Conservation (phyloP, 352 stramenopile genomes). For the Thalassiosira exigua region DNA sequence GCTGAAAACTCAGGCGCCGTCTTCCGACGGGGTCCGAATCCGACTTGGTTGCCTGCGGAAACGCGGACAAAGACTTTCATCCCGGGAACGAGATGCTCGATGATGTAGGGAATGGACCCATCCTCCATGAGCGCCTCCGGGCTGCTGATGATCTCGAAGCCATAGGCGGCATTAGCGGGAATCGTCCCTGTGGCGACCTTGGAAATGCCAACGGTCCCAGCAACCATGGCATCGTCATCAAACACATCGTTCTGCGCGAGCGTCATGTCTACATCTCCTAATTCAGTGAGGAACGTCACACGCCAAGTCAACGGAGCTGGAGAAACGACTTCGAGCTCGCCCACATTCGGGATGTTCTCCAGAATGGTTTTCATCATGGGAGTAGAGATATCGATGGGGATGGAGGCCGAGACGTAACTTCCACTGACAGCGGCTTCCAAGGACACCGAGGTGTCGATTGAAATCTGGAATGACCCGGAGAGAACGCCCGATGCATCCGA, state of each 20-base stretch:
- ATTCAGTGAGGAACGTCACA: constrained; percentile 74
- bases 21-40: constrained; percentile 87
- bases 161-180: constrained; percentile 67
- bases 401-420: constrained; percentile 68
- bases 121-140: constrained; percentile 52
- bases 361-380: constrained; percentile 86
- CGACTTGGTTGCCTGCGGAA: constrained; percentile 90
- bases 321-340: constrained; percentile 87
- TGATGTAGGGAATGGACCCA: constrained; percentile 76
- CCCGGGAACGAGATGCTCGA: constrained; percentile 85
- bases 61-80: constrained; percentile 89
- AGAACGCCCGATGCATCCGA: constrained; percentile 42
- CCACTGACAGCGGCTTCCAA: constrained; percentile 39
- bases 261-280: constrained; percentile 63
- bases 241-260: constrained; percentile 45
- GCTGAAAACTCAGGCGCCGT: constrained; percentile 85
- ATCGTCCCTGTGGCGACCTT: constrained; percentile 52
- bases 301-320: constrained; percentile 53
- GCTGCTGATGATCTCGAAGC: constrained; percentile 53
- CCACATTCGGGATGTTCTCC: constrained; percentile 93
- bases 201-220: constrained; percentile 37
- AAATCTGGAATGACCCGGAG: constrained; percentile 53
- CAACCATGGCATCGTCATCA: constrained; percentile 38
- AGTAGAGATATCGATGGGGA: constrained; percentile 83
- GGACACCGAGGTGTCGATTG: constrained; percentile 52